A percentile compares a stretch with the other conserved stretches of the same genome.
Conservation (phyloP, 768 basidiomycete genomes). For the Tremella mesenterica region DNA sequence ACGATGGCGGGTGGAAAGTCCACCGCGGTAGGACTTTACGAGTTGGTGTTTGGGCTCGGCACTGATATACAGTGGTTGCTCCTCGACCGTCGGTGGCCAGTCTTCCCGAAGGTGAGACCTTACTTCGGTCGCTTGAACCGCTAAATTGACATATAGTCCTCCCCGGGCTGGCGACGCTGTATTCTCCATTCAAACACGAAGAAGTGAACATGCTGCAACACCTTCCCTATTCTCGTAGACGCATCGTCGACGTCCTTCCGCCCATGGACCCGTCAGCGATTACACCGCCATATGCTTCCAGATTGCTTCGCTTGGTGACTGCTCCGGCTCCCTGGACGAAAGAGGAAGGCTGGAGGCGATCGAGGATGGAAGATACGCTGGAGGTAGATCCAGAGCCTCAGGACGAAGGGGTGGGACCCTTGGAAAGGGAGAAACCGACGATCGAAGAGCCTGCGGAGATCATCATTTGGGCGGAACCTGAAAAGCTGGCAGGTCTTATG, state of each 20-base stretch:
- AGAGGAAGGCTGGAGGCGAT: conserved; percentile 25
- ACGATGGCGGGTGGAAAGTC: conserved; percentile 21
- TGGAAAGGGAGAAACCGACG: conserved; percentile 20
- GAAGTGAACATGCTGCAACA: conserved; percentile 13
- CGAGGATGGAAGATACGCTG: background rate
- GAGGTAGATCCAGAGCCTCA: conserved; percentile 6
- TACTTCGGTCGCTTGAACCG: background rate
- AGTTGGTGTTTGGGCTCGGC: background rate
- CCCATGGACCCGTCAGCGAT: background rate
- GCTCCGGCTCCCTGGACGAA: conserved; percentile 30
- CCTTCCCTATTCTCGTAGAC: conserved; percentile 23
- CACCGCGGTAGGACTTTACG: conserved; percentile 5
- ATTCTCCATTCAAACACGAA: background rate
- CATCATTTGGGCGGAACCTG: conserved; percentile 4
- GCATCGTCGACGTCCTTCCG: conserved; percentile 6
- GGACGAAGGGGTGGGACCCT: background rate
- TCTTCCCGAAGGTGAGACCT: conserved; percentile 7
- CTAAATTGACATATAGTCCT: background rate
- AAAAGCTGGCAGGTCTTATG: background rate
- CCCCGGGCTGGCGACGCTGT: background rate
- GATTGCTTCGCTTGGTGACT: conserved; percentile 18
- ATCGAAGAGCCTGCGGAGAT: conserved; percentile 20
- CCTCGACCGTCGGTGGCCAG: conserved; percentile 4
- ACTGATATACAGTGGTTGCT: conserved; percentile 9
- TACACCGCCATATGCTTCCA: conserved; percentile 2